Conservation (phyloP, 768 basidiomycete genomes). For the Tylopilus felleus region DNA sequence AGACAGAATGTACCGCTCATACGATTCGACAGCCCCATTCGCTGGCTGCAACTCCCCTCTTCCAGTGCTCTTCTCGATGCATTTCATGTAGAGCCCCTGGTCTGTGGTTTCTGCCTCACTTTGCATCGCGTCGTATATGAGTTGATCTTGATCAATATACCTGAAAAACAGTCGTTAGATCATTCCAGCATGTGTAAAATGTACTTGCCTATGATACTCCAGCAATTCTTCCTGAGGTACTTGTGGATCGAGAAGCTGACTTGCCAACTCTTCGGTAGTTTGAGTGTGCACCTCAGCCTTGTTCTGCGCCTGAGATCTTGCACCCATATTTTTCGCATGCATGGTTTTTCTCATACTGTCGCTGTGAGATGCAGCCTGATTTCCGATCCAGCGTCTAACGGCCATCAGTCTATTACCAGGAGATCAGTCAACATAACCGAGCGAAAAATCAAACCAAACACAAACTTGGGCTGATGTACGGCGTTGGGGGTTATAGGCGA, state of each 20-base stretch:
- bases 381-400: slow-evolving; percentile 73
- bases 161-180: slow-evolving; percentile 31
- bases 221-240: slow-evolving; percentile 62
- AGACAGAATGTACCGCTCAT: slow-evolving; percentile 19
- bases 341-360: slow-evolving; percentile 41
- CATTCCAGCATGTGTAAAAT: background rate
- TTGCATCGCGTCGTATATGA: slow-evolving; percentile 56
- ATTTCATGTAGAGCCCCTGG: slow-evolving; percentile 50
- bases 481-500: slow-evolving; percentile 48
- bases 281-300: slow-evolving; percentile 28
- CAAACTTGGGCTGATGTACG: slow-evolving; percentile 39
- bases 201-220: slow-evolving; percentile 67
- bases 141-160: slow-evolving; percentile 73
- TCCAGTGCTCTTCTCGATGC: slow-evolving; percentile 42
- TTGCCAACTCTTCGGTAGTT: slow-evolving; percentile 60
- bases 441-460: slow-evolving; percentile 22
- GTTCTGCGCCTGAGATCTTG: slow-evolving; percentile 27
- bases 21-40: slow-evolving; percentile 18
- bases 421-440: slow-evolving; percentile 1
- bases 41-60: slow-evolving; percentile 10
- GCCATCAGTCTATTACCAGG: slow-evolving; percentile 57
- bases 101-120: slow-evolving; percentile 56
- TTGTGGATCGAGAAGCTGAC: slow-evolving; percentile 54
- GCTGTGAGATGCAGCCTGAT: slow-evolving; percentile 42
- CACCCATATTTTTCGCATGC: slow-evolving; percentile 25